Base-by-base conservation (phyloP, 306 rosid genomes). In the Coriaria nepalensis region DNA sequence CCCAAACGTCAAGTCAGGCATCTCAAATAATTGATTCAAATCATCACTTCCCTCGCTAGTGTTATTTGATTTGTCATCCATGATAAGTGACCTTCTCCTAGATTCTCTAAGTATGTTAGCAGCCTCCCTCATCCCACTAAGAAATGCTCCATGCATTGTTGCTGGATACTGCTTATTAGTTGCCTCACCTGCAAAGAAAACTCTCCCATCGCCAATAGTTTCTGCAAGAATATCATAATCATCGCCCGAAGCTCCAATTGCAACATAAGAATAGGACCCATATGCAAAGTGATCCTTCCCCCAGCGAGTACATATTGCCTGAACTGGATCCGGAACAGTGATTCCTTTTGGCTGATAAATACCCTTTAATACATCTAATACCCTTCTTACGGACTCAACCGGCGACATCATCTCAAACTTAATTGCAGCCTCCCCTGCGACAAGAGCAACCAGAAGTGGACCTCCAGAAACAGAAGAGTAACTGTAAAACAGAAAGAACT, bases 81-180 rank as follows among this genome's bases (percentile, higher is more conserved):
- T 63, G 33, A 12, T 44, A 1, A 52, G 47, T 6, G 69, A 56
- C 68, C 79, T 73, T 20, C 69, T 74, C 78, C 64, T 79, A 34
- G 93, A 67, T 54, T 60, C 79, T 70, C 96, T 86, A 52, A 76
- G 52, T 6, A 86, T 78, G 67, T 86, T 86, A 47, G 93, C 96
- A 65, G 93, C 96, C 65, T 86, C 96, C 72, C 93, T 86, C 88
- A 86, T 69, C 63, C 96, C 93, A 53, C 96, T 86, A 9, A 86
- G 86, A 59, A 86, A 74, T 37, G 93, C 96, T 47, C 96, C 93
- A 2, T 86, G 96, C 96, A 86, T 86, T 41, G 93, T 86, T 2
- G 96, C 96, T 6, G 96, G 96, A 70, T 82, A 86, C 64, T 72
- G 96, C 53, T 74, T 86, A 67, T 77, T 72, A 40, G 96, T 86